Base-by-base conservation (phyloP, 225 moss, liverwort and hornwort species). In the Pleurozium schreberi region DNA sequence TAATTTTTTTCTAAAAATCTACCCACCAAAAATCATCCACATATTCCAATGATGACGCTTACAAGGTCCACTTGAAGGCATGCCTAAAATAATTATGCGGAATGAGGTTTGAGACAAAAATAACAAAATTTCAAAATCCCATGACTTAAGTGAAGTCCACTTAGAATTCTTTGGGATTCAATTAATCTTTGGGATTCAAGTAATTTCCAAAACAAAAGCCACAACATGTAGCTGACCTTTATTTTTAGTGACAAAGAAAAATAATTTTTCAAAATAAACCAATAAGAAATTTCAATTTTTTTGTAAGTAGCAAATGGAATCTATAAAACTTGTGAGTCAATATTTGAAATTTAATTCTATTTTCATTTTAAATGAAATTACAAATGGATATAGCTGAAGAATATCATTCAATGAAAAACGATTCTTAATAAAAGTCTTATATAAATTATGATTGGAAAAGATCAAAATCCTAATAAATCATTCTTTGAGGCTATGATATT, bases 221-320 rank as follows among this genome's bases (percentile, higher is more conserved):
- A 1, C 0, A 42, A 23, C 1, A 28, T 4, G 0, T 30, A 18
- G 31, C 0, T 20, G 1, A 47, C 3, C 2, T 30, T 74, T 31
- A 47, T 11, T 74, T 47, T 18, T 11, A 47, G 0, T 74, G 6
- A 47, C 28, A 31, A 74, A 47, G 12, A 49, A 18, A 2, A 74
- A 47, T 7, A 6, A 18, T 14, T 30, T 47, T 30, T 45, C 2
- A 18, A 73, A 17, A 18, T 10, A 73, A 40, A 10, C 2, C 10
- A 74, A 47, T 16, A 10, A 18, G 2, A 2, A 2, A 16, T 3
- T 45, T 73, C 10, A 71, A 70, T 1, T 9, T 1, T 18, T 45
- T 43, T 73, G 28, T 18, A 73, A 16, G 45, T 28, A 45, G 3
- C 30, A 17, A 18, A 73, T 27, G 1, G 73, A 30, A 19, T 19